Evolutionary conservation across 352 stramenopile species (phyloP).

Genomic region (Phytopythium sindhum): DNA sequence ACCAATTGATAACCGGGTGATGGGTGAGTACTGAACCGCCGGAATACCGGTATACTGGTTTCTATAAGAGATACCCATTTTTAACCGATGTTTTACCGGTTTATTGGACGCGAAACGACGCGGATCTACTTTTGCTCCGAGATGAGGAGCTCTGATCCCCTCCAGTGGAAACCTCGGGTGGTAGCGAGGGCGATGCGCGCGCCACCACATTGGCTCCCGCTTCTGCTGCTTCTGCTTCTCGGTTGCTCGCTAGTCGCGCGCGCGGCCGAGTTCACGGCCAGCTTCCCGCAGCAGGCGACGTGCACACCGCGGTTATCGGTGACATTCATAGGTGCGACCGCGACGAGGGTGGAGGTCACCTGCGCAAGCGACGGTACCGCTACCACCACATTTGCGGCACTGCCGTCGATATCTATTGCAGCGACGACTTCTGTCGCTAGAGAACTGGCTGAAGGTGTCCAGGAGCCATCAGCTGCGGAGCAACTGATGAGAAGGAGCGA

Average conservation of each 20-base stretch:
- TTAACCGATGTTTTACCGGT: background rate
- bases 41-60: background rate
- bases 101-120: background rate
- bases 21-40: background rate
- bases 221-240: background rate
- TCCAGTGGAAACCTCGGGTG: background rate
- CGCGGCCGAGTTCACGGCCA: constrained; percentile 1
- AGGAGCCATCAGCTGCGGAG: background rate
- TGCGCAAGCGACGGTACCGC: background rate
- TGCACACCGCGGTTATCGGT: background rate
- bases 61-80: background rate
- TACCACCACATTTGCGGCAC: background rate
- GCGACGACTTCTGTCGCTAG: background rate
- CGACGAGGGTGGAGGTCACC: background rate
- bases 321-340: background rate
- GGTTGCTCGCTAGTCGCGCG: background rate
- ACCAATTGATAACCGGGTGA: background rate
- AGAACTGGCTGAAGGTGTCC: background rate
- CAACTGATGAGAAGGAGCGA: background rate
- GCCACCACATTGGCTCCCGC: background rate
- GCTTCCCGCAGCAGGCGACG: background rate
- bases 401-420: background rate
- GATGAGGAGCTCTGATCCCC: background rate
- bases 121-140: background rate
- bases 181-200: background rate